These are phyloP conservation scores for Blastomyces parvus DNA, from an alignment of 2,329 filamentous ascomycete genomes.

Conservation along the genomic window DNA sequence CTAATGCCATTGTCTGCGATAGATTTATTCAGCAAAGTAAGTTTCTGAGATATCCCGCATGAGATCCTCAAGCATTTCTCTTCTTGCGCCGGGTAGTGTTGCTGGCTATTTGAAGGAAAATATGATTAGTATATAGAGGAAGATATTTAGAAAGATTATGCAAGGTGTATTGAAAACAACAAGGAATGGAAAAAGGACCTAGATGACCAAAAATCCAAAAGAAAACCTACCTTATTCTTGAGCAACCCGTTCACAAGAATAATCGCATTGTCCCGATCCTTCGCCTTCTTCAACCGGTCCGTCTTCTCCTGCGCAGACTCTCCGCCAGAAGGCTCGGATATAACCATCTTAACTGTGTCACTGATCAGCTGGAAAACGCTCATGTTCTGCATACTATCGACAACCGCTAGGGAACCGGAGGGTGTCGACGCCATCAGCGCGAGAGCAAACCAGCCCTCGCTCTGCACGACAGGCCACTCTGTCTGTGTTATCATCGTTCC, in stretches of 20 bases:
- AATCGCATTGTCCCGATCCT: constrained; percentile 35
- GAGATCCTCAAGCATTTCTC: constrained; percentile 23
- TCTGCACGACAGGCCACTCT: constrained; percentile 40
- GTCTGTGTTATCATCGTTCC: constrained; percentile 38
- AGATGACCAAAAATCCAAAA: background rate
- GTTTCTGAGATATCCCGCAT: constrained; percentile 19
- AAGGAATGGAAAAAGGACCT: constrained; percentile 7
- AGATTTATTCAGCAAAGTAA: background rate
- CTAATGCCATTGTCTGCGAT: background rate
- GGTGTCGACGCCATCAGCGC: constrained; percentile 36
- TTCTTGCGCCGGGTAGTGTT: constrained; percentile 22
- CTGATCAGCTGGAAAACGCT: constrained; percentile 28
- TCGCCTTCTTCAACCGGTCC: constrained; percentile 22
- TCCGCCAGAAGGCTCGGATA: constrained; percentile 17
- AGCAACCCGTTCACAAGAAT: constrained; percentile 33
- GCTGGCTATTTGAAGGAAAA: constrained; percentile 20
- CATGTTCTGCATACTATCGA: constrained; percentile 28
- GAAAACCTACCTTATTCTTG: constrained; percentile 30
- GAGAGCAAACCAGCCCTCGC: constrained; percentile 42
- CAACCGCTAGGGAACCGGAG: constrained; percentile 26
- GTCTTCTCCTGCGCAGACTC: constrained; percentile 16
- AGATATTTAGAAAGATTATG: too few species aligned
- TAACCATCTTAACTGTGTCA: constrained; percentile 21
- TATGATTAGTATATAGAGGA: background rate
- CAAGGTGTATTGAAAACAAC: background rate